A percentile compares a stretch with the other conserved stretches of the same genome.
Evolutionary conservation across 1,284 basidiomycete genomes (phyloP).

Genomic region (Schizophyllum amplum): DNA sequence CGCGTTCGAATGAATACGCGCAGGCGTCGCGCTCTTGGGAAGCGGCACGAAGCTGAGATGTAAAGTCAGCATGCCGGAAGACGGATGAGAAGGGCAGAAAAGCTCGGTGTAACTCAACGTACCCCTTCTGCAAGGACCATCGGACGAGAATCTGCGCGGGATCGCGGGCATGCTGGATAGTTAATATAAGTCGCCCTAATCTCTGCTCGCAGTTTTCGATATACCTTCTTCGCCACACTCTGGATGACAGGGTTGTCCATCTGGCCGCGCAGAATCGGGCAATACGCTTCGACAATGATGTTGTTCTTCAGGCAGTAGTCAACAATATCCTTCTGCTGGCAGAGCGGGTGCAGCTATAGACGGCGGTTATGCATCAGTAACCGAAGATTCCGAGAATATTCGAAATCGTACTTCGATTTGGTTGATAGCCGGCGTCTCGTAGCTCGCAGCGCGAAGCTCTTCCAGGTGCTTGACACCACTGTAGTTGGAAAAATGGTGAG

Average conservation of each 20-base stretch:
- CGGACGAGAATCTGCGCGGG: slow-evolving; percentile 72
- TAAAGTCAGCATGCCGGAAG: not conserved
- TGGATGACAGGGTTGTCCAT: slow-evolving; percentile 48
- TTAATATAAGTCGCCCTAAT: no score
- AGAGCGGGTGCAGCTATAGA: slow-evolving; percentile 72
- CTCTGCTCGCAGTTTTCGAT: no score
- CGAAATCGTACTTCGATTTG: slow-evolving; percentile 62
- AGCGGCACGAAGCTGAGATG: slow-evolving; percentile 52
- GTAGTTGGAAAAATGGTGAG: slow-evolving; percentile 21
- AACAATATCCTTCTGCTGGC: slow-evolving; percentile 75
- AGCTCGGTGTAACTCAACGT: no score
- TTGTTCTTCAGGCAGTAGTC: slow-evolving; percentile 61
- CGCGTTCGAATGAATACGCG: slow-evolving; percentile 62
- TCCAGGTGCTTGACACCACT: slow-evolving; percentile 72
- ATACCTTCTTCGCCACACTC: slow-evolving; percentile 51
- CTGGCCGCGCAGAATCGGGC: slow-evolving; percentile 59
- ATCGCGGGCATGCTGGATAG: slow-evolving; percentile 38
- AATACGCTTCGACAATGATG: slow-evolving; percentile 76
- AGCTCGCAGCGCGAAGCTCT: slow-evolving; percentile 57
- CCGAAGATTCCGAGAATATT: not conserved
- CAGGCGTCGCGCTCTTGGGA: slow-evolving; percentile 66
- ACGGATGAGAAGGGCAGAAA: not conserved
- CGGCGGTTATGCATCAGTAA: not conserved
- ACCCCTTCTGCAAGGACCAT: slow-evolving; percentile 82
- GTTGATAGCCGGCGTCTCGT: slow-evolving; percentile 67